Conservation (phyloP, 306 rosid species). For the Bauhinia variegata region DNA sequence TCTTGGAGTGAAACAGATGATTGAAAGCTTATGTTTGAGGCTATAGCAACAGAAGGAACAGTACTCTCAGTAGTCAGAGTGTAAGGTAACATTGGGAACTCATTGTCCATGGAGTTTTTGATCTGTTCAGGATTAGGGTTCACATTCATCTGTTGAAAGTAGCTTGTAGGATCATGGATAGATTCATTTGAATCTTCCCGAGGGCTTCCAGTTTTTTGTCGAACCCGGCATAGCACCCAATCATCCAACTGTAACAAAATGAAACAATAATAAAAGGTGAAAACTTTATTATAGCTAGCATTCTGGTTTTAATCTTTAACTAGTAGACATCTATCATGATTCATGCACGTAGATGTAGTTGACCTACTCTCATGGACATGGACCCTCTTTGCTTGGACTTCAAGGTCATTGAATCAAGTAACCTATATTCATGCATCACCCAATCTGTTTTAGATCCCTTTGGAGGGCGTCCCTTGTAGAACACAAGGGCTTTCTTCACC, state of each 20-base stretch:
- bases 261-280: neutral
- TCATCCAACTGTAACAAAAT: conserved; percentile 62
- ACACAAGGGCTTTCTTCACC: conserved; percentile 77
- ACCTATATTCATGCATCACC: conserved; percentile 79
- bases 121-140: conserved; percentile 47
- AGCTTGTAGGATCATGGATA: conserved; percentile 39
- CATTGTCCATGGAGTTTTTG: conserved; percentile 45
- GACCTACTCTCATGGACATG: conserved; percentile 68
- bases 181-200: conserved; percentile 49
- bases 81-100: conserved; percentile 66
- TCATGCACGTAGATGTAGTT: conserved; percentile 3
- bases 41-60: conserved; percentile 37
- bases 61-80: conserved; percentile 50
- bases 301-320: neutral
- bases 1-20: conserved; percentile 35
- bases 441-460: conserved; percentile 76
- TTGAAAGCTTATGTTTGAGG: conserved; percentile 44
- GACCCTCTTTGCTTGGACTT: conserved; percentile 50
- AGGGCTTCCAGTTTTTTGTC: conserved; percentile 44
- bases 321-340: no score
- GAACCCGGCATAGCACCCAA: conserved; percentile 76
- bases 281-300: conserved; percentile 1
- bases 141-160: conserved; percentile 39
- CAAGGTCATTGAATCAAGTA: conserved; percentile 56
- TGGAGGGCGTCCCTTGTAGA: conserved; percentile 73